Conservation (phyloP, 2,329 filamentous ascomycete species). For the Anisogramma anomala region DNA sequence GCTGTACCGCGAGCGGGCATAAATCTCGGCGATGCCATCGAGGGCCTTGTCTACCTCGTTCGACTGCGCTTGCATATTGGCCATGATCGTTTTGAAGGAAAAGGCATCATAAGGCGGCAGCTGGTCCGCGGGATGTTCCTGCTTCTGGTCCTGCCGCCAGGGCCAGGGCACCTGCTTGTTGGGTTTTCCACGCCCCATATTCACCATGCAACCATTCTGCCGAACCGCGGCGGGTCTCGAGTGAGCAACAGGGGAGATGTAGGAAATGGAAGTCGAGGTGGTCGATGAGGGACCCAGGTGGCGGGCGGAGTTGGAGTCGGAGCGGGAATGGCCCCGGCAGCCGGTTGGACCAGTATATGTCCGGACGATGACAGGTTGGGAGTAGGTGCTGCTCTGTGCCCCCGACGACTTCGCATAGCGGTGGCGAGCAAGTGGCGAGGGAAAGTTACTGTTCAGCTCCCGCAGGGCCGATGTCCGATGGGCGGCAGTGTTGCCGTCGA, state of each 20-base stretch:
- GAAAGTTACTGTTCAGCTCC: constrained; percentile 46
- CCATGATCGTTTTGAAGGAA: constrained; percentile 53
- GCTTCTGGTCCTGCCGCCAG: constrained; percentile 18
- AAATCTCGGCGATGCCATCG: constrained; percentile 56
- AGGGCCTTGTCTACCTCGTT: constrained; percentile 38
- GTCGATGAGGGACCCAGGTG: constrained; percentile 22
- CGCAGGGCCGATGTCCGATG: constrained; percentile 49
- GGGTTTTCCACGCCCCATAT: constrained; percentile 33
- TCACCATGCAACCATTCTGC: constrained; percentile 29
- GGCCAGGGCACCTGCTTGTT: constrained; percentile 27
- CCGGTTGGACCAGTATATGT: constrained; percentile 44
- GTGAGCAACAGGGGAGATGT: constrained; percentile 18
- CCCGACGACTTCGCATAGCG: constrained; percentile 45
- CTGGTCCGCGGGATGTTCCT: constrained; percentile 25
- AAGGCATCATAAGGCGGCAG: constrained; percentile 53
- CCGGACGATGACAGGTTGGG: constrained; percentile 53
- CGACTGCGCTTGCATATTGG: constrained; percentile 33
- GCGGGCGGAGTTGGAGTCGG: constrained; percentile 17
- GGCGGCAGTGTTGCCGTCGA: constrained; percentile 44
- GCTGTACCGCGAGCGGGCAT: constrained; percentile 52
- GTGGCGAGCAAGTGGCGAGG: constrained; percentile 34
- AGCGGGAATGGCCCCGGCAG: constrained; percentile 21
- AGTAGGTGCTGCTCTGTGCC: constrained; percentile 47
- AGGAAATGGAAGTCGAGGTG: constrained; percentile 19
- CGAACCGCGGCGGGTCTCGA: constrained; percentile 20